These are phyloP conservation scores for Backusella psychrophila DNA, from an alignment of 192 early-diverging fungal species.

Conservation along the genomic window DNA sequence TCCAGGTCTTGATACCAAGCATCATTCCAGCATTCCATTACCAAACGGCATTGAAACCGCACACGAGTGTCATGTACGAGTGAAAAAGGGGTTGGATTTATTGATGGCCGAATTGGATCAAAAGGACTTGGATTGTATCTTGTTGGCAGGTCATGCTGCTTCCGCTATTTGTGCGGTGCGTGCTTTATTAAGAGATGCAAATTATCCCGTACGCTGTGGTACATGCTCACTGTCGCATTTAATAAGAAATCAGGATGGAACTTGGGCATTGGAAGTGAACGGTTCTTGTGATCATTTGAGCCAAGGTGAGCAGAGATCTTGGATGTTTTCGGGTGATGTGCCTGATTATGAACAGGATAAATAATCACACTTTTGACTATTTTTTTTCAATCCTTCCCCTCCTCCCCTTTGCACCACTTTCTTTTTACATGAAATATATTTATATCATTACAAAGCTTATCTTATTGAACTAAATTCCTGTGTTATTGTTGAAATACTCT, in stretches of 20 bases:
- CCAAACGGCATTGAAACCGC: slow-evolving; percentile 21
- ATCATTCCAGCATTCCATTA: slow-evolving; percentile 11
- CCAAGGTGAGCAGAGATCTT: slow-evolving; percentile 21
- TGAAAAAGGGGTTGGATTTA: slow-evolving; percentile 1
- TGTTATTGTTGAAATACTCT: too few species aligned
- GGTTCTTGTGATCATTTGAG: slow-evolving; percentile 14
- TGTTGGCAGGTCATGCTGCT: slow-evolving; percentile 31
- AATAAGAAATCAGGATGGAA: slow-evolving; percentile 16
- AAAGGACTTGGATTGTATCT: neutral
- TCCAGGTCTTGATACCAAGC: slow-evolving; percentile 15
- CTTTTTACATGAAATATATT: neutral
- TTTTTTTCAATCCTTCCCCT: neutral
- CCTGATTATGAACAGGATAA: slow-evolving; percentile 20
- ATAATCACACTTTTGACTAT: neutral
- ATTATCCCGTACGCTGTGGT: slow-evolving; percentile 9
- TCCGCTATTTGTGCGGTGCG: slow-evolving; percentile 23
- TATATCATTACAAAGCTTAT: neutral
- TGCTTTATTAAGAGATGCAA: slow-evolving; percentile 20
- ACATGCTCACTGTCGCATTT: slow-evolving; percentile 21
- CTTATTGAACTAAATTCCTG: too few species aligned
- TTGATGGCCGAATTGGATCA: slow-evolving; percentile 14
- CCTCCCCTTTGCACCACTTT: too few species aligned
- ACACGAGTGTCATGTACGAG: slow-evolving; percentile 17
- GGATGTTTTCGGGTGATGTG: slow-evolving; percentile 29
- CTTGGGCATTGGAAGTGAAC: slow-evolving; percentile 17